These are phyloP conservation scores for Paramecium sexaurelia DNA, from an alignment of 73 alveolate species.

Conservation along the genomic window DNA sequence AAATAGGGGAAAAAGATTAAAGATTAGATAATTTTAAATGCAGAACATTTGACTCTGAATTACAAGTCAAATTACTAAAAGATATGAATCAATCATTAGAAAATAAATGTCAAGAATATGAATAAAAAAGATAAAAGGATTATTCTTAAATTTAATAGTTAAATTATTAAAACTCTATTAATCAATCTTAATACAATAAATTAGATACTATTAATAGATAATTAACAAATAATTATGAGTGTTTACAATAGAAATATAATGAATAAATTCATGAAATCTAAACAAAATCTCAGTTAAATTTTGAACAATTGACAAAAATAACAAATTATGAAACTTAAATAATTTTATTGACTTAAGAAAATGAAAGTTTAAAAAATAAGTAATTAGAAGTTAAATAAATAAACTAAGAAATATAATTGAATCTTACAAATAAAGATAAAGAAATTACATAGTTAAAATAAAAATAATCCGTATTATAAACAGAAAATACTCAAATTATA, in stretches of 20 bases:
- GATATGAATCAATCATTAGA: not conserved
- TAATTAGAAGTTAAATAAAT: not conserved
- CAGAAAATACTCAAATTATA: not conserved
- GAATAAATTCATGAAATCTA: not conserved
- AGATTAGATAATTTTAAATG: conserved; percentile 3
- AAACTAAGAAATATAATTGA: not conserved
- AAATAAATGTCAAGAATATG: not conserved
- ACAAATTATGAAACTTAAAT: not conserved
- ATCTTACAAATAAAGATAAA: not conserved
- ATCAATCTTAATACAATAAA: not conserved
- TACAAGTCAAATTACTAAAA: not conserved
- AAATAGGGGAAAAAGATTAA: not conserved
- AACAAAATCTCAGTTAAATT: not conserved
- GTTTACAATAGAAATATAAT: not conserved
- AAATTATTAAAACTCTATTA: not conserved
- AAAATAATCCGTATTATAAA: not conserved
- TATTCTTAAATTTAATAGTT: not conserved
- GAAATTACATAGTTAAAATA: not conserved
- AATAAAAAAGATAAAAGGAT: not conserved
- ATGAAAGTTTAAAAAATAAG: not conserved
- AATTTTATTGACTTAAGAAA: not conserved
- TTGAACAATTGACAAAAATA: not conserved
- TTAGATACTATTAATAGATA: not conserved
- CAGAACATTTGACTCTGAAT: not conserved
- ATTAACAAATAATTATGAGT: not conserved